Conservation (phyloP, 78 protist genomes). For the Protostelium mycophagum region DNA sequence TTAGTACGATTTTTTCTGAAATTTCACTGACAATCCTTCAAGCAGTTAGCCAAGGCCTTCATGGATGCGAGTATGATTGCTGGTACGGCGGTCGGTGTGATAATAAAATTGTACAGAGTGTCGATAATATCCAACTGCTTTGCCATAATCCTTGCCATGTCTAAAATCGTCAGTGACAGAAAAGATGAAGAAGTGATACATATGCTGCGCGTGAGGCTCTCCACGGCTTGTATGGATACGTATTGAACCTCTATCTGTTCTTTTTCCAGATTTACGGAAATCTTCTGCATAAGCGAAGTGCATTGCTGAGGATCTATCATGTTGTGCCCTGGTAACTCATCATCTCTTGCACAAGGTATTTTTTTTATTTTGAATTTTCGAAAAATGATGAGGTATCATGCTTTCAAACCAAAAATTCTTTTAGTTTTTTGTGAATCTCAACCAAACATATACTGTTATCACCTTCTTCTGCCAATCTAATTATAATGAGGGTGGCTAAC, state of each 20-base stretch:
- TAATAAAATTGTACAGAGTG: not conserved
- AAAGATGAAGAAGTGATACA: no score
- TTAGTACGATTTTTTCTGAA: not conserved
- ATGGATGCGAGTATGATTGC: not conserved
- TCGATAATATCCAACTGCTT: not conserved
- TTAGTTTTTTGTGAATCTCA: no score
- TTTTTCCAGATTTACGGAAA: not conserved
- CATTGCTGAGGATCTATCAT: not conserved
- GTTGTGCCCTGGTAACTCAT: no score
- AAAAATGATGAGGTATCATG: no score
- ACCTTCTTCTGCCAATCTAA: not conserved
- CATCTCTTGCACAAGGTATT: no score
- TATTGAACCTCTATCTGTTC: not conserved
- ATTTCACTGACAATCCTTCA: not conserved
- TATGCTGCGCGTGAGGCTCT: not conserved
- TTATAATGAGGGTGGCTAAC: not conserved
- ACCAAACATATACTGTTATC: no score
- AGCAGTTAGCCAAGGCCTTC: not conserved
- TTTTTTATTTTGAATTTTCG: no score
- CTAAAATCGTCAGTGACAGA: no score
- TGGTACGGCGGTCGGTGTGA: not conserved
- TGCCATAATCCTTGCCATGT: no score
- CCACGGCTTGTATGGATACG: not conserved
- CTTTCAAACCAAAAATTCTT: no score
- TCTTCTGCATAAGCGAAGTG: not conserved